Conservation (phyloP, 1,284 basidiomycete genomes). For the Sphagnurus paluster region DNA sequence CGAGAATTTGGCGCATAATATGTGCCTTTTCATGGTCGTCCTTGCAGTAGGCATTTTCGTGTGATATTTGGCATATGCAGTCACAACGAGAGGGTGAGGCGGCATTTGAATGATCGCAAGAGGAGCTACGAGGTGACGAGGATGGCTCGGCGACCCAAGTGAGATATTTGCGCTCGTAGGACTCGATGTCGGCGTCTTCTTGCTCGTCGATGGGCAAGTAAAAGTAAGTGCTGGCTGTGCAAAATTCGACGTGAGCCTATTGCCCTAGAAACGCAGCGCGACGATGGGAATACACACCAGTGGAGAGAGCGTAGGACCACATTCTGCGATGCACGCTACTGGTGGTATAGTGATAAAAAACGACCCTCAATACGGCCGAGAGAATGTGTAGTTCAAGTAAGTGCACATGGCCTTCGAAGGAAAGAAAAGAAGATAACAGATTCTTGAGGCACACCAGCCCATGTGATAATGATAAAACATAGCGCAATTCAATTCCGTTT, state of each 20-base stretch:
- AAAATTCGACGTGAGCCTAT: slow-evolving; percentile 1
- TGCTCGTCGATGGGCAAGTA: slow-evolving; percentile 61
- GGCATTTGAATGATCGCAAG: slow-evolving; percentile 28
- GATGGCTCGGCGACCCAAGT: slow-evolving; percentile 46
- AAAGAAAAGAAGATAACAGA: too few species aligned
- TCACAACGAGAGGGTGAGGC: slow-evolving; percentile 24
- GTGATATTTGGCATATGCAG: too few species aligned
- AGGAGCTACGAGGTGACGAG: too few species aligned
- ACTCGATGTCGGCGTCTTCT: slow-evolving; percentile 45
- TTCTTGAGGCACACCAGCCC: too few species aligned
- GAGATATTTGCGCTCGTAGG: slow-evolving; percentile 46
- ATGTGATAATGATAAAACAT: too few species aligned
- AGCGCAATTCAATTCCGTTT: too few species aligned
- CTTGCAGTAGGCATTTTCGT: slow-evolving; percentile 24
- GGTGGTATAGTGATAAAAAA: too few species aligned
- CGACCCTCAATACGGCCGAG: too few species aligned
- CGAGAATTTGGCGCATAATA: slow-evolving; percentile 55
- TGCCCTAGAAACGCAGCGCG: not conserved
- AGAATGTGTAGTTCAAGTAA: too few species aligned
- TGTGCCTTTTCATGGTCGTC: slow-evolving; percentile 26
- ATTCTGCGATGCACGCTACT: too few species aligned
- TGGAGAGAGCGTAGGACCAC: slow-evolving; percentile 57
- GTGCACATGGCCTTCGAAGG: too few species aligned
- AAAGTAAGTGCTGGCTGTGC: slow-evolving; percentile 56
- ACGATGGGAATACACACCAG: slow-evolving; percentile 36